Conservation (phyloP, 2,329 filamentous ascomycete genomes). For the Ilyonectria mors-panacis region DNA sequence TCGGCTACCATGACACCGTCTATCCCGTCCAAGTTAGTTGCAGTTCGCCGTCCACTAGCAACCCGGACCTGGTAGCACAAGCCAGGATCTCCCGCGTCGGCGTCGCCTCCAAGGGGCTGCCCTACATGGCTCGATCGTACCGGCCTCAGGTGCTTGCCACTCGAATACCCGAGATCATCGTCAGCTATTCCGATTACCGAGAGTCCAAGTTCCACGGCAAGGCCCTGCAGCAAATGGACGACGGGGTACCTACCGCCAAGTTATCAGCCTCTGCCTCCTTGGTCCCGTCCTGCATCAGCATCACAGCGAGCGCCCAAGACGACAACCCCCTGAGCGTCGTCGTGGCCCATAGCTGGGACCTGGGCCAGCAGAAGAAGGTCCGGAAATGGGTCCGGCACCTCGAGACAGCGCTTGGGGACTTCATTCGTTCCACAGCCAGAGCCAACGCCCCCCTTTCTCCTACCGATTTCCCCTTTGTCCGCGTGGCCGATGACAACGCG, state of each 20-base stretch:
- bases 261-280: neutral
- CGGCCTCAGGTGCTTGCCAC: neutral
- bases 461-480: conserved; percentile 16
- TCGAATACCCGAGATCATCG: conserved; percentile 16
- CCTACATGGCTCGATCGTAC: conserved; percentile 5
- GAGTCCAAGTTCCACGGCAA: conserved; percentile 13
- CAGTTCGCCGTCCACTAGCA: neutral
- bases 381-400: conserved; percentile 28
- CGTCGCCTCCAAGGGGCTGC: neutral
- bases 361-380: conserved; percentile 24
- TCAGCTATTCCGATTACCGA: conserved; percentile 7
- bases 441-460: conserved; percentile 11
- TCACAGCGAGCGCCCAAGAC: conserved; percentile 8
- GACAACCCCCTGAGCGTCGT: conserved; percentile 9
- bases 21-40: conserved; percentile 1
- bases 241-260: neutral
- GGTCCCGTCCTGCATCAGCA: conserved; percentile 23
- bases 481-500: conserved; percentile 9
- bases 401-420: conserved; percentile 9
- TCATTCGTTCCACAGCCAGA: neutral
- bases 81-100: neutral
- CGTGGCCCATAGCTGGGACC: conserved; percentile 25
- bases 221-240: conserved; percentile 11
- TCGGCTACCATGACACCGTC: conserved; percentile 1
- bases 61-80: neutral